Conservation (phyloP, 2,329 filamentous ascomycete species). For the Purpureocillium lavendulum region DNA sequence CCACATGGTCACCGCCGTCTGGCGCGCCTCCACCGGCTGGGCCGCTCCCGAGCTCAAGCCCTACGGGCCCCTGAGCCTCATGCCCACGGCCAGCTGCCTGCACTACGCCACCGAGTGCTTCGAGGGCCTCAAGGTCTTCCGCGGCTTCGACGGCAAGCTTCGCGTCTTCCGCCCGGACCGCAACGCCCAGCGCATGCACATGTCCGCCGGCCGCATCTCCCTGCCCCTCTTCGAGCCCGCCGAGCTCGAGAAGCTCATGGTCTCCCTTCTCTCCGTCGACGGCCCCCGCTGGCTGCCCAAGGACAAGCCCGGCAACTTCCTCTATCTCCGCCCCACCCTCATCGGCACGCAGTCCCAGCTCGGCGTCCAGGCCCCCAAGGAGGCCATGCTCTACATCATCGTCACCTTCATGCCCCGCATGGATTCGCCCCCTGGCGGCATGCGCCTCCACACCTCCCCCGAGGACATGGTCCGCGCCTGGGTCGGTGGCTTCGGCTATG, state of each 20-base stretch:
- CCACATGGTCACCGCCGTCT: conserved; percentile 76
- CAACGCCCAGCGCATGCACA: conserved; percentile 59
- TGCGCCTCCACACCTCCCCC: conserved; percentile 70
- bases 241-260: conserved; percentile 67
- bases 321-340: conserved; percentile 82
- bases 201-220: conserved; percentile 57
- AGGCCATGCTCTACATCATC: conserved; percentile 87
- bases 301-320: conserved; percentile 56
- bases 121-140: conserved; percentile 76
- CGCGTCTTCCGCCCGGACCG: conserved; percentile 70
- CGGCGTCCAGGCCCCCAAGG: conserved; percentile 69
- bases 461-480: conserved; percentile 84
- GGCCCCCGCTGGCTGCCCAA: conserved; percentile 72
- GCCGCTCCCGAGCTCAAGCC: conserved; percentile 63
- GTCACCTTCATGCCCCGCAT: conserved; percentile 52
- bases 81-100: conserved; percentile 71
- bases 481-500: conserved; percentile 87
- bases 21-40: conserved; percentile 63
- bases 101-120: conserved; percentile 92
- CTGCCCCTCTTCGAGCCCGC: conserved; percentile 64
- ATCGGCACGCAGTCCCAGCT: conserved; percentile 77
- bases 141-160: conserved; percentile 66
- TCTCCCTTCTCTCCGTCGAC: conserved; percentile 63
- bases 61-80: conserved; percentile 68
- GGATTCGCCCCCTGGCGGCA: conserved; percentile 43